Percentiles rank a stretch among this genome's conserved stretches.
phyloP scores from a whole-genome alignment of 2,329 filamentous ascomycete genomes.

The Coniochaeta pulveracea region DNA sequence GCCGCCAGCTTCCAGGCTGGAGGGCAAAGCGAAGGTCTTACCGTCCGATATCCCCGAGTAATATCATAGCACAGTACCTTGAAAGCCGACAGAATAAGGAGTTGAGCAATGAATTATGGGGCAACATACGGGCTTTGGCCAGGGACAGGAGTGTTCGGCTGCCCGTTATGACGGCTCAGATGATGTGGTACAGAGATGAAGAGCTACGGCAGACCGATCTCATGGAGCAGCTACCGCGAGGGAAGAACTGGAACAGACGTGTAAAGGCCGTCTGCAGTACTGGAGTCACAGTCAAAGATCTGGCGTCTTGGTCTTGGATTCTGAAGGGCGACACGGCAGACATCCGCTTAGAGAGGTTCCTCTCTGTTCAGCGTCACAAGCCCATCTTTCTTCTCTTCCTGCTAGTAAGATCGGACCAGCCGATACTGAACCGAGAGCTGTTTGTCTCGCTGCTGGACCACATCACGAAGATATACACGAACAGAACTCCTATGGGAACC shows the following conservation, averaged over 20 bases:
- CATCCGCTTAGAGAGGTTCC: constrained; percentile 21
- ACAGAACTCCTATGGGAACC: no score
- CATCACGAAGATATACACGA: constrained; percentile 15
- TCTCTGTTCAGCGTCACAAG: constrained; percentile 20
- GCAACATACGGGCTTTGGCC: constrained; percentile 8
- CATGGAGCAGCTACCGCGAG: constrained; percentile 9
- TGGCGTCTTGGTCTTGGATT: constrained; percentile 30
- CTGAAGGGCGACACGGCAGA: constrained; percentile 22
- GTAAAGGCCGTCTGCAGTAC: constrained; percentile 18
- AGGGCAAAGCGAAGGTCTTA: not conserved
- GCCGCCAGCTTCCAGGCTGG: not conserved
- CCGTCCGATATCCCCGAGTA: not conserved
- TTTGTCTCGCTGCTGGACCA: constrained; percentile 22
- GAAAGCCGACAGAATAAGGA: not conserved
- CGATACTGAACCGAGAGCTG: constrained; percentile 17
- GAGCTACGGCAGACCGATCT: constrained; percentile 10
- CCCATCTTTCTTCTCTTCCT: constrained; percentile 27
- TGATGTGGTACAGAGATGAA: constrained; percentile 13
- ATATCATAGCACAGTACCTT: not conserved
- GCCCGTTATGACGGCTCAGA: constrained; percentile 15
- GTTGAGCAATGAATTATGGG: not conserved
- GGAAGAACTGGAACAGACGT: constrained; percentile 18
- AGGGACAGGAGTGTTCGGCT: constrained; percentile 13
- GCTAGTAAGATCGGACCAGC: constrained; percentile 22
- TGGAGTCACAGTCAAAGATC: constrained; percentile 20